phyloP scores from a whole-genome alignment of 1,139 yeast genomes.

The Insectozyma bohioensis region DNA sequence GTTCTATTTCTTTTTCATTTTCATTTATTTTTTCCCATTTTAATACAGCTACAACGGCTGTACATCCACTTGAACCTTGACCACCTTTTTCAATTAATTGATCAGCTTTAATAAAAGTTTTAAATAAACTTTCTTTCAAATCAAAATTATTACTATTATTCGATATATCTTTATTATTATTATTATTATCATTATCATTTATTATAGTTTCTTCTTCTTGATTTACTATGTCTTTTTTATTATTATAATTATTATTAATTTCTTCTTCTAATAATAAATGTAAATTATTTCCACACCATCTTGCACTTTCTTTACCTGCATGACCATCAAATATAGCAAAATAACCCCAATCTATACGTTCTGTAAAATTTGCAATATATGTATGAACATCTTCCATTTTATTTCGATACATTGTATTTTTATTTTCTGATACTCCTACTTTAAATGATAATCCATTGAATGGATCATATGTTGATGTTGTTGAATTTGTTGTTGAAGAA shows the following conservation, averaged over 20 bases:
- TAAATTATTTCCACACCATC: conserved; percentile 91
- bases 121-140: conserved; percentile 56
- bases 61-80: conserved; percentile 78
- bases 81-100: conserved; percentile 58
- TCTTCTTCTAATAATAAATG: conserved; percentile 65
- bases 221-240: no score
- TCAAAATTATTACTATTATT: conserved; percentile 22
- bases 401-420: conserved; percentile 74
- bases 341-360: conserved; percentile 88
- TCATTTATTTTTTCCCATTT: conserved; percentile 64
- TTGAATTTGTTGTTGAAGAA: background rate
- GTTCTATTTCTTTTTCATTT: conserved; percentile 6
- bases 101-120: conserved; percentile 74
- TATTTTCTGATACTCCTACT: conserved; percentile 90
- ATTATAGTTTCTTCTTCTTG: conserved; percentile 2
- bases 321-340: conserved; percentile 98
- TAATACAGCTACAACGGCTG: conserved; percentile 92
- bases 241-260: conserved; percentile 25
- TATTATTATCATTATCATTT: conserved; percentile 1
- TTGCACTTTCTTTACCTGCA: conserved; percentile 91
- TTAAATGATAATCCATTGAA: conserved; percentile 58
- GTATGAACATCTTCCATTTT: conserved; percentile 98
- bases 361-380: conserved; percentile 88
- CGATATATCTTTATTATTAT: background rate
- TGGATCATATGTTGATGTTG: conserved; percentile 25